Percentiles rank a stretch among this genome's conserved stretches.
Conservation (phyloP, 2,329 filamentous ascomycete genomes). For the Cryphonectria radicalis region DNA sequence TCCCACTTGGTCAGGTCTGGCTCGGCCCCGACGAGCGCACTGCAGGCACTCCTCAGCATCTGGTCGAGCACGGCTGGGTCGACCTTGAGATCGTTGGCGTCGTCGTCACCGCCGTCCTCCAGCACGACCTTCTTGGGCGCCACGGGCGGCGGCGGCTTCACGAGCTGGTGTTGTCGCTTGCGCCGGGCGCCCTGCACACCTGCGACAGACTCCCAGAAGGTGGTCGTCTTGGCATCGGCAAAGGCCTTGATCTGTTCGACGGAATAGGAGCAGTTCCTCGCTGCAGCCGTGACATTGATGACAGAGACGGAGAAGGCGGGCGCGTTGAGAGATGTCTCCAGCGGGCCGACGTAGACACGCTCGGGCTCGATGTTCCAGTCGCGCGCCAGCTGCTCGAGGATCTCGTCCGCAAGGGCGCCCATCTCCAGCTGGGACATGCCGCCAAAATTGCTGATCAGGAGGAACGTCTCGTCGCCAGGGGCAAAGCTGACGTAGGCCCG, state of each 20-base stretch:
- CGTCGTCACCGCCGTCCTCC: conserved; percentile 37
- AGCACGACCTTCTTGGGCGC: conserved; percentile 38
- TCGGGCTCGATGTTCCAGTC: conserved; percentile 55
- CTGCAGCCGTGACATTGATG: conserved; percentile 59
- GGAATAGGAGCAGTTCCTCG: conserved; percentile 50
- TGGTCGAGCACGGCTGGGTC: conserved; percentile 57
- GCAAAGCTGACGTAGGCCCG: conserved; percentile 55
- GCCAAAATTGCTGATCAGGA: conserved; percentile 64
- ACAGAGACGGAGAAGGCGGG: conserved; percentile 72
- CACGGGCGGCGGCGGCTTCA: conserved; percentile 40
- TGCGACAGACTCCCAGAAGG: conserved; percentile 56
- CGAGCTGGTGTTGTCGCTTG: conserved; percentile 50
- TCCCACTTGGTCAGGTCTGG: conserved; percentile 59
- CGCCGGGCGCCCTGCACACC: conserved; percentile 49
- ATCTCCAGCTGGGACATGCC: conserved; percentile 63
- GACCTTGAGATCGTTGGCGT: conserved; percentile 50
- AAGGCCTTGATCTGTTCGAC: conserved; percentile 62
- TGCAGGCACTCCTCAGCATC: conserved; percentile 60
- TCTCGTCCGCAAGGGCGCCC: conserved; percentile 57
- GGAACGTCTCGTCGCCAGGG: conserved; percentile 52
- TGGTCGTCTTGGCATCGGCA: conserved; percentile 67
- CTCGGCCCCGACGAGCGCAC: conserved; percentile 59
- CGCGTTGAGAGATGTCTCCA: conserved; percentile 75
- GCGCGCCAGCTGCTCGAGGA: conserved; percentile 52
- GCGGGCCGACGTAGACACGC: conserved; percentile 64